Percentiles rank a stretch among this genome's conserved stretches.
These are phyloP conservation scores for Leishmania tarentolae DNA, from an alignment of 208 protist genomes.

Conservation along the genomic window DNA sequence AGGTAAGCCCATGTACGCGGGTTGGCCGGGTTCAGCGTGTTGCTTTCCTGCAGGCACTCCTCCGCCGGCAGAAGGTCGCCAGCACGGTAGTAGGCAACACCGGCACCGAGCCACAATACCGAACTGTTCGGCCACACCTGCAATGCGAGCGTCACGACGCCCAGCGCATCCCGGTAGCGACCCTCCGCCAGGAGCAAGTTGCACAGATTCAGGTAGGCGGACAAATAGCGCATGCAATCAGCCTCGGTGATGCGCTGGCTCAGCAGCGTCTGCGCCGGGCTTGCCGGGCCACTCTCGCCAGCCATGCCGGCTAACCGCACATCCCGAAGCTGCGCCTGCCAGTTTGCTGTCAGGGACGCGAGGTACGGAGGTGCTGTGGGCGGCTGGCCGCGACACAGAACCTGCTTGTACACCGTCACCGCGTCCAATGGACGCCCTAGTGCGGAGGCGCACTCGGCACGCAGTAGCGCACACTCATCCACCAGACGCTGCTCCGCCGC, in stretches of 20 bases:
- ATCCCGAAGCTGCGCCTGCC: constrained; percentile 8
- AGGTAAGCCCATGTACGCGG: constrained; percentile 89
- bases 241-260: constrained; percentile 15
- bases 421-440: constrained; percentile 59
- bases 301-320: not conserved
- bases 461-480: constrained; percentile 58
- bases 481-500: constrained; percentile 1
- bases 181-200: constrained; percentile 77
- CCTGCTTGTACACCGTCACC: constrained; percentile 55
- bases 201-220: constrained; percentile 73
- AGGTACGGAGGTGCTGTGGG: constrained; percentile 22
- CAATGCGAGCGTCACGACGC: constrained; percentile 70
- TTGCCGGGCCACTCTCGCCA: not conserved
- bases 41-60: constrained; percentile 89
- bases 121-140: constrained; percentile 71
- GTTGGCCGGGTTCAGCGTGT: constrained; percentile 85
- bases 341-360: constrained; percentile 19
- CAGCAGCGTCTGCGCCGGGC: constrained; percentile 1
- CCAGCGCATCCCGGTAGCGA: constrained; percentile 74
- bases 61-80: constrained; percentile 69
- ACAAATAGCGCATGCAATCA: constrained; percentile 13
- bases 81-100: constrained; percentile 84
- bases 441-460: constrained; percentile 60
- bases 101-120: constrained; percentile 87
- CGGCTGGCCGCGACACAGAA: constrained; percentile 38